phyloP scores from a whole-genome alignment of 164 flowering plant species.

The Tinospora cordifolia region DNA sequence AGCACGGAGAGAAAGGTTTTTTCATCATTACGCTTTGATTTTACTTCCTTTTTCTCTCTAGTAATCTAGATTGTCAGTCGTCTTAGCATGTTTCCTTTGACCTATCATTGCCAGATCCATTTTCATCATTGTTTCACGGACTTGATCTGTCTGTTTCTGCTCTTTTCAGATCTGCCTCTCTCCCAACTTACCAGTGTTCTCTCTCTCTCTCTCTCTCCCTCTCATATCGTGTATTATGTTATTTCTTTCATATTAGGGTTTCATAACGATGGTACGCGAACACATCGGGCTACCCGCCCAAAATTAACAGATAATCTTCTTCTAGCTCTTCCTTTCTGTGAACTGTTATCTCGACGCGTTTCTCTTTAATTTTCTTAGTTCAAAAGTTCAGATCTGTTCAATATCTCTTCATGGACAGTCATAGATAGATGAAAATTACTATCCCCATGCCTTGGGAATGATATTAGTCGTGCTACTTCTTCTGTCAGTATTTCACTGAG shows the following conservation, averaged over 20 bases:
- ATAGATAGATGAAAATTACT: too few species aligned
- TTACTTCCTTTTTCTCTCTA: background rate
- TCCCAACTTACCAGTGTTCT: background rate
- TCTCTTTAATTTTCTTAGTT: background rate
- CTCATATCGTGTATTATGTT: background rate
- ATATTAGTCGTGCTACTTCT: background rate
- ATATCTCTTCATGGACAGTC: too few species aligned
- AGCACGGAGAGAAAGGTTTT: conserved; percentile 8
- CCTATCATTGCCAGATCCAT: conserved; percentile 21
- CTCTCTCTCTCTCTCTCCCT: too few species aligned
- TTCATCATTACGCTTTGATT: conserved; percentile 32
- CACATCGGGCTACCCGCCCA: too few species aligned
- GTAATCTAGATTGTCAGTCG: conserved; percentile 33
- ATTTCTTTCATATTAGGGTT: background rate
- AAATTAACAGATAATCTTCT: background rate
- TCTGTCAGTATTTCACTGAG: background rate
- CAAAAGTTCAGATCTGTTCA: background rate
- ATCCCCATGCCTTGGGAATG: too few species aligned
- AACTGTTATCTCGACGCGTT: background rate
- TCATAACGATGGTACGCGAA: too few species aligned
- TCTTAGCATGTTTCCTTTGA: conserved; percentile 14
- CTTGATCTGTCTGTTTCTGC: conserved; percentile 29
- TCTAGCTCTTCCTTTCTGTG: background rate
- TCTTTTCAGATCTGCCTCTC: conserved; percentile 14
- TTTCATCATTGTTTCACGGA: conserved; percentile 34